Evolutionary conservation across 176 grass and related monocot genomes (phyloP).

Genomic region (Avena insularis): DNA sequence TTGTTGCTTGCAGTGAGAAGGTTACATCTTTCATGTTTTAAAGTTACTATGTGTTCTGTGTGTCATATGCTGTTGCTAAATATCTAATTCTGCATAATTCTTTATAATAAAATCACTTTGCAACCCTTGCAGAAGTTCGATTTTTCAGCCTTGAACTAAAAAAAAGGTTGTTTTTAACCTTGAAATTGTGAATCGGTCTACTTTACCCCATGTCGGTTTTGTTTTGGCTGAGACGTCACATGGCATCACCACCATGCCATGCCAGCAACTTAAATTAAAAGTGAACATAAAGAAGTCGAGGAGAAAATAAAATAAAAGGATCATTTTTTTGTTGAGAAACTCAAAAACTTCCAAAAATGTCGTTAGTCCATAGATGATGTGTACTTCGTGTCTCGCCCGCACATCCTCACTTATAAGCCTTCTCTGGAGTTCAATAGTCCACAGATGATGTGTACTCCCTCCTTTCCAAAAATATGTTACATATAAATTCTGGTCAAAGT

Average conservation of each 20-base stretch:
- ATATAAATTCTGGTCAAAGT: too few relatives aligned
- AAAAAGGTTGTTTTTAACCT: background rate
- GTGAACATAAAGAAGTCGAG: background rate
- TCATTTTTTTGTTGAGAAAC: background rate
- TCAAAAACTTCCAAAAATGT: background rate
- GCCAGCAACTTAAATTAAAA: background rate
- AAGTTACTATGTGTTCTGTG: background rate
- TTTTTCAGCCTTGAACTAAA: background rate
- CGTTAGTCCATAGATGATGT: too few relatives aligned
- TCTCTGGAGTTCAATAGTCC: too few relatives aligned
- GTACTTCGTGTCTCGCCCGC: too few relatives aligned
- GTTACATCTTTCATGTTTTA: slow-evolving; percentile 16
- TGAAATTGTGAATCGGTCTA: background rate
- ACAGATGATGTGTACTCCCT: too few relatives aligned
- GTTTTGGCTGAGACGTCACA: too few relatives aligned
- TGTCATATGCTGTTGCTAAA: background rate
- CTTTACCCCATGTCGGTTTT: background rate
- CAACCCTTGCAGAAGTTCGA: background rate
- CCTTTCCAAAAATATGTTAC: too few relatives aligned
- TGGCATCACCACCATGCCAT: background rate
- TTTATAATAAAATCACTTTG: background rate
- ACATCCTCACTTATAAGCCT: too few relatives aligned
- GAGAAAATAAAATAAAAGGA: background rate
- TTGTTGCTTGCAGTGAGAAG: background rate
- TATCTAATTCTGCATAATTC: slow-evolving; percentile 12